Evolutionary conservation across 1,139 yeast species (phyloP).

Genomic region (Debaryomyces singareniensis): DNA sequence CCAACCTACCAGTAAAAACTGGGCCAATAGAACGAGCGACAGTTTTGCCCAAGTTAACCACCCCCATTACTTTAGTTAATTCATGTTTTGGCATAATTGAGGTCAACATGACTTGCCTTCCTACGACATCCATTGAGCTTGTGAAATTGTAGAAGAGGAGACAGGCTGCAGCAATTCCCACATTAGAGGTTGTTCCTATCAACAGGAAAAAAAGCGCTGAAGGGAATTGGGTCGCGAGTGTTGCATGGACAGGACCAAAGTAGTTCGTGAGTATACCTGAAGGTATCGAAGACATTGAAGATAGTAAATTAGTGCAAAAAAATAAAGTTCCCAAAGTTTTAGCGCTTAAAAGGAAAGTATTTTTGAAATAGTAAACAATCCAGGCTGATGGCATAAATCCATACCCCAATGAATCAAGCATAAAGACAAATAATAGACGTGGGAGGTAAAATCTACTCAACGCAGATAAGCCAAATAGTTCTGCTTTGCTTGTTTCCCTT

Average conservation of each 20-base stretch:
- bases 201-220: conserved; percentile 54
- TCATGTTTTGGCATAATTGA: conserved; percentile 59
- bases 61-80: conserved; percentile 72
- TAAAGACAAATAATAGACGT: conserved; percentile 43
- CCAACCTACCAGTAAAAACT: conserved; percentile 66
- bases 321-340: conserved; percentile 45
- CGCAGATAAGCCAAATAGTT: conserved; percentile 18
- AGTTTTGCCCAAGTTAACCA: conserved; percentile 81
- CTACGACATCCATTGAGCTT: conserved; percentile 84
- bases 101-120: conserved; percentile 74
- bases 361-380: conserved; percentile 73
- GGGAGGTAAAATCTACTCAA: conserved; percentile 28
- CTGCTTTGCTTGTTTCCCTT: not conserved
- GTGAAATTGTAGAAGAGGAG: conserved; percentile 48
- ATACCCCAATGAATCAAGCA: conserved; percentile 80
- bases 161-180: conserved; percentile 41
- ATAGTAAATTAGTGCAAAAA: conserved; percentile 54
- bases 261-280: conserved; percentile 62
- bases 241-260: conserved; percentile 76
- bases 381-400: conserved; percentile 88
- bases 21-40: conserved; percentile 83
- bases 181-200: conserved; percentile 20
- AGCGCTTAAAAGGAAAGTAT: conserved; percentile 33
- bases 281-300: conserved; percentile 61
- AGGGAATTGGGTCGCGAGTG: conserved; percentile 72